phyloP scores from a whole-genome alignment of 2,329 filamentous ascomycete genomes.

The Nemania diffusa region DNA sequence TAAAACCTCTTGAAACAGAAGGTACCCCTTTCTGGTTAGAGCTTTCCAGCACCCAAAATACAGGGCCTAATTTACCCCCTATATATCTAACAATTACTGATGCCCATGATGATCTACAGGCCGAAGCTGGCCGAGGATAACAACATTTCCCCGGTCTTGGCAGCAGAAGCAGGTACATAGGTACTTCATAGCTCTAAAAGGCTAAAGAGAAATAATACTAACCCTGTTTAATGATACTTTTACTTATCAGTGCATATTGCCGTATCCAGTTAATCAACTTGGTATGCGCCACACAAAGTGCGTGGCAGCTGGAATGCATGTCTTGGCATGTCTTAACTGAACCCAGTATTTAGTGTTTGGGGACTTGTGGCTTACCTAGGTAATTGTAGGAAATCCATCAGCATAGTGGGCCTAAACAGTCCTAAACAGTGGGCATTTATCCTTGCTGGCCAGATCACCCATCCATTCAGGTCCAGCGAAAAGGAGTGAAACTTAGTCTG shows the following conservation, averaged over 20 bases:
- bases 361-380: conserved; percentile 11
- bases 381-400: too few relatives aligned
- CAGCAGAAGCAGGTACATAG: too few relatives aligned
- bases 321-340: not conserved
- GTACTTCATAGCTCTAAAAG: too few relatives aligned
- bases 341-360: not conserved
- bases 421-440: conserved; percentile 5
- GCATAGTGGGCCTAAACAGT: too few relatives aligned
- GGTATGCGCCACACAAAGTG: conserved; percentile 10
- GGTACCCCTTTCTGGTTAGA: too few relatives aligned
- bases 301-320: conserved; percentile 11
- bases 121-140: conserved; percentile 42
- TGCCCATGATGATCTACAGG: conserved; percentile 7
- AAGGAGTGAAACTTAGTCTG: conserved; percentile 36
- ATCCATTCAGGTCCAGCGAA: conserved; percentile 21
- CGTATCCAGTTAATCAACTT: not conserved
- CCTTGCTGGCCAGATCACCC: conserved; percentile 39
- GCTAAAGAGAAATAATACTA: too few relatives aligned
- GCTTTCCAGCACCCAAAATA: too few relatives aligned
- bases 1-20: too few relatives aligned
- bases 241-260: not conserved
- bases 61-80: too few relatives aligned
- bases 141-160: conserved; percentile 19
- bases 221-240: too few relatives aligned
- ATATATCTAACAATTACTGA: too few relatives aligned